Percentiles rank a stretch among this genome's conserved stretches.
phyloP scores from a whole-genome alignment of 345 rosid genomes.

The Conringia planisiliqua region DNA sequence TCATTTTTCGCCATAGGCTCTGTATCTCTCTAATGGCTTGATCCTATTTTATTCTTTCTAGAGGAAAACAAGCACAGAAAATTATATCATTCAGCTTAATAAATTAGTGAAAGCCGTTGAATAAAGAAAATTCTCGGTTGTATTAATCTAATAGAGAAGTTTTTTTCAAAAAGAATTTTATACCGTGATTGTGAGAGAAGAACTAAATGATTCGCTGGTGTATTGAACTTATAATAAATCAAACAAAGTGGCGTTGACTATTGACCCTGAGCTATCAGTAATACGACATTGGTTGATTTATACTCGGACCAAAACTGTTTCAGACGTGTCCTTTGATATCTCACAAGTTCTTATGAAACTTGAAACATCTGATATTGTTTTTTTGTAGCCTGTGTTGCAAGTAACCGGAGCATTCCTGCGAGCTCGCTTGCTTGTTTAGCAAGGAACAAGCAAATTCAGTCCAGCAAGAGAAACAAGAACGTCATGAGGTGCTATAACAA shows the following conservation, averaged over 20 bases:
- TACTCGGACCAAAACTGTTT: neutral
- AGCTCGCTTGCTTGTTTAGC: neutral
- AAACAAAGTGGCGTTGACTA: neutral
- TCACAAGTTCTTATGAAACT: neutral
- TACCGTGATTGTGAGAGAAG: neutral
- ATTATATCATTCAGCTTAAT: too few relatives aligned
- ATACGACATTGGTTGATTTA: neutral
- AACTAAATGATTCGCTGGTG: neutral
- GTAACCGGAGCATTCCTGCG: neutral
- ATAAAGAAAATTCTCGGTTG: too few relatives aligned
- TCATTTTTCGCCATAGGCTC: neutral
- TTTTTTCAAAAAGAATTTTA: too few relatives aligned
- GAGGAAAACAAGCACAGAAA: too few relatives aligned
- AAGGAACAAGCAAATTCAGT: neutral
- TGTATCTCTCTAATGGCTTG: neutral
- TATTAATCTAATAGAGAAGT: too few relatives aligned
- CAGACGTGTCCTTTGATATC: neutral
- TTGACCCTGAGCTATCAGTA: neutral
- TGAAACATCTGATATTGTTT: neutral
- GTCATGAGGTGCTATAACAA: neutral
- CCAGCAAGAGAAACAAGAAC: neutral
- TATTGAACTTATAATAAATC: neutral
- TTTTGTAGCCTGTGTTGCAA: neutral
- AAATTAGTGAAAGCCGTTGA: too few relatives aligned
- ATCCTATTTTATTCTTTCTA: too few relatives aligned